A percentile compares a stretch with the other conserved stretches of the same genome.
These are phyloP conservation scores for Ustilago loliicola DNA, from an alignment of 1,284 basidiomycete genomes.

Conservation along the genomic window DNA sequence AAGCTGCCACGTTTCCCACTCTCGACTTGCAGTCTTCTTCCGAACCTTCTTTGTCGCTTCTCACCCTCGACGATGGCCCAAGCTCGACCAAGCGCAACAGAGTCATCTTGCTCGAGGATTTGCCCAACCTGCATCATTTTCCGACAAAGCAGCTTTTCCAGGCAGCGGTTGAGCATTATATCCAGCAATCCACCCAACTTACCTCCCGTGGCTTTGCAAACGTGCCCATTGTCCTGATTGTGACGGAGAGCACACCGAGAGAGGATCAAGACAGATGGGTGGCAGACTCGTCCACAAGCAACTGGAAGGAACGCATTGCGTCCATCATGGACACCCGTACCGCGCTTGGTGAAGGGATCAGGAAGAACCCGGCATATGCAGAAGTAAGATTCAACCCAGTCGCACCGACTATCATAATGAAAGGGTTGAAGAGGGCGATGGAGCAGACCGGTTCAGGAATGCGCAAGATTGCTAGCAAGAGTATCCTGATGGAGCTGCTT, in stretches of 20 bases:
- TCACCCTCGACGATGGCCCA: conserved; percentile 6
- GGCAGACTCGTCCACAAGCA: conserved; percentile 73
- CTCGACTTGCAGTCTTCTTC: conserved; percentile 31
- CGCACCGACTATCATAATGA: conserved; percentile 84
- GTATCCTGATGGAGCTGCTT: conserved; percentile 21
- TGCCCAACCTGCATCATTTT: conserved; percentile 81
- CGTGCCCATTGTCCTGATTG: conserved; percentile 82
- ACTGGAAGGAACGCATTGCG: conserved; percentile 70
- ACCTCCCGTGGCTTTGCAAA: conserved; percentile 23
- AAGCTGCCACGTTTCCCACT: conserved; percentile 48
- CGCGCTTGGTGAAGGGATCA: conserved; percentile 77
- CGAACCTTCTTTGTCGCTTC: conserved; percentile 5
- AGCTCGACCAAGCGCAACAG: conserved; percentile 40
- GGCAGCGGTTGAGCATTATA: conserved; percentile 73
- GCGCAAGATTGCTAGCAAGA: not conserved
- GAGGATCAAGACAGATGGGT: conserved; percentile 74
- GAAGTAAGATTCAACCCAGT: conserved; percentile 91
- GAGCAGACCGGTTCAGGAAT: not conserved
- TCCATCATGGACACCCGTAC: conserved; percentile 77
- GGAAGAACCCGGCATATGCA: conserved; percentile 78
- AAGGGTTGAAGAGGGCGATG: conserved; percentile 76
- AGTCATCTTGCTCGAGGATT: conserved; percentile 87
- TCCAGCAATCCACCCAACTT: conserved; percentile 26
- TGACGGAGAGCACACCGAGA: conserved; percentile 79
- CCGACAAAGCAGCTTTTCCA: conserved; percentile 84